Base-by-base conservation (phyloP, 2,329 filamentous ascomycete genomes). In the Clarireedia homoeocarpa region DNA sequence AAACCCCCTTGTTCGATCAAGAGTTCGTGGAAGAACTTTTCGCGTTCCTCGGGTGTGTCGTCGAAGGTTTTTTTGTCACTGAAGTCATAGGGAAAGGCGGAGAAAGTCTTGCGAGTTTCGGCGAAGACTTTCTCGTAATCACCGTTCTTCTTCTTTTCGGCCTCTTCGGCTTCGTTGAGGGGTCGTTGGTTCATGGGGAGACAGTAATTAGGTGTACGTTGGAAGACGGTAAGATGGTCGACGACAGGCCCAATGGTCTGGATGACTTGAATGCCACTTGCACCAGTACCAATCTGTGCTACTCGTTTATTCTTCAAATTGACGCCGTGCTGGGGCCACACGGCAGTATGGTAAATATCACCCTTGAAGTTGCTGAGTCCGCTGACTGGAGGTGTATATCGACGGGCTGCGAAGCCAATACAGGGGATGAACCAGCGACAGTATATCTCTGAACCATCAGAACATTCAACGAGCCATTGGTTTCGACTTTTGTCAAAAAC, bases 141-240 rank as follows among this genome's bases (percentile, higher is more conserved):
- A 55, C 63, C 67, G 64, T 68, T 53, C 26, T 48, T 34, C 4
- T 51, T 51, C 15, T 50, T 47, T 9, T 36, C 45, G 1, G 38
- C 27, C 7, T 57, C 39, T 48, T 72, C 67, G 47, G 69, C 66
- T 7, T 65, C 63, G 7, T 63, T 54, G 58, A 70, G 63, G 12
- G 59, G 48, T 26, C 38, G 44, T 53, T 69, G 62, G n/a, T 65
- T 63, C 58, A 69, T 62, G 42, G 62, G 64, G 10, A 53, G 61
- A 27, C 62, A 67, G 62, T 59, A 68, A 48, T 81, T 83, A 0
- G 81, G 79, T 2, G 76, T 83, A 12, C 81, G 72, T 56, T 83
- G 76, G 62, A 81, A 83, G 2, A 83, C 76, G 2, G 66, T 70
- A 44, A 71, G 52, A 17, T 67, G 4, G 67, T 65, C 50, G 72